Percentiles rank a stretch among this genome's conserved stretches.
Evolutionary conservation across 768 basidiomycete species (phyloP).

Genomic region (Lactifluus echinatus): DNA sequence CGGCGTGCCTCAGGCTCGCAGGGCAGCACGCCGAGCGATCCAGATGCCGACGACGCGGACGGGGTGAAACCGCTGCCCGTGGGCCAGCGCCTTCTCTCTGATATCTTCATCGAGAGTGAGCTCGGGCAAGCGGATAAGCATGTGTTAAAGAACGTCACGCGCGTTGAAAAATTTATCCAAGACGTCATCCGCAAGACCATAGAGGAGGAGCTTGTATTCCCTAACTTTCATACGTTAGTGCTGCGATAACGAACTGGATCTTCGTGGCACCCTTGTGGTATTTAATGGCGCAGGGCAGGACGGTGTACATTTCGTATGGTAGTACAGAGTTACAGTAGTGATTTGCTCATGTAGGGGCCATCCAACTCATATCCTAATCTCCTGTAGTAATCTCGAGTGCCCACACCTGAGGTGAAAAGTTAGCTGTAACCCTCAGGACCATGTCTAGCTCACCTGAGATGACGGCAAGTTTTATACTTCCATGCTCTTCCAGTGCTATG

Average conservation of each 20-base stretch:
- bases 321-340: slow-evolving; percentile 29
- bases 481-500: slow-evolving; percentile 95
- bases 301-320: not conserved
- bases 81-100: slow-evolving; percentile 76
- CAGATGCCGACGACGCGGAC: slow-evolving; percentile 46
- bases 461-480: slow-evolving; percentile 91
- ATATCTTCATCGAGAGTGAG: slow-evolving; percentile 90
- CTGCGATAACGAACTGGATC: slow-evolving; percentile 11
- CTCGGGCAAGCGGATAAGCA: slow-evolving; percentile 95
- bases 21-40: slow-evolving; percentile 49
- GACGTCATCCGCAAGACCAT: slow-evolving; percentile 92
- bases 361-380: slow-evolving; percentile 91
- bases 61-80: slow-evolving; percentile 63
- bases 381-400: slow-evolving; percentile 94
- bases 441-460: slow-evolving; percentile 64
- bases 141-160: slow-evolving; percentile 89
- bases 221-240: slow-evolving; percentile 80
- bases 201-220: slow-evolving; percentile 93
- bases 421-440: not conserved
- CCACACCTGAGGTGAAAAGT: slow-evolving; percentile 55
- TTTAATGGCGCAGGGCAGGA: not conserved
- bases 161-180: slow-evolving; percentile 92
- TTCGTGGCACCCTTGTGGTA: not conserved
- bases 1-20: slow-evolving; percentile 29
- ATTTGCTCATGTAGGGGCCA: slow-evolving; percentile 97